Evolutionary conservation across 2,329 filamentous ascomycete species (phyloP).

Genomic region (Ascochyta rabiei): DNA sequence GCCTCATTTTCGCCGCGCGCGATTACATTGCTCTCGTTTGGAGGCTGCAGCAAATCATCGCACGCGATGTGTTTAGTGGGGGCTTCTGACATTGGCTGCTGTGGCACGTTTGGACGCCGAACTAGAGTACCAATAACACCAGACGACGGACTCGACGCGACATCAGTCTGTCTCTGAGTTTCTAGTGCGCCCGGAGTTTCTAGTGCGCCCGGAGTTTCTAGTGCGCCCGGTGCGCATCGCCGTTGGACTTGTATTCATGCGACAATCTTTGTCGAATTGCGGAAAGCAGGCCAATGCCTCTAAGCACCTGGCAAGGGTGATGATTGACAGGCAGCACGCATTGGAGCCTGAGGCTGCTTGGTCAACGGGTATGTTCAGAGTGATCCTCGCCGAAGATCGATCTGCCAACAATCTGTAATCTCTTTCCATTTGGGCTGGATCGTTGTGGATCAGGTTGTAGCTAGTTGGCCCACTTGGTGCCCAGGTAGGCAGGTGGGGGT

Average conservation of each 20-base stretch:
- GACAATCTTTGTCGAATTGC: slow-evolving; percentile 8
- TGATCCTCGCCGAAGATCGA: slow-evolving; percentile 1
- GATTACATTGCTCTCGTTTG: slow-evolving; percentile 2
- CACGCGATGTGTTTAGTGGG: not conserved
- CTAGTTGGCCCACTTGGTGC: not conserved
- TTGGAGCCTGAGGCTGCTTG: not conserved
- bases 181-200: not conserved
- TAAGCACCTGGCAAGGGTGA: not conserved
- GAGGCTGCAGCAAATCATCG: slow-evolving; percentile 2
- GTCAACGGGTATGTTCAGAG: not conserved
- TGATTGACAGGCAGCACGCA: slow-evolving; percentile 3
- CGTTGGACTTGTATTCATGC: slow-evolving; percentile 1
- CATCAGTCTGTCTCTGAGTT: too few relatives aligned
- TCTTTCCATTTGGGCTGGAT: slow-evolving; percentile 6
- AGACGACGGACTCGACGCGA: not conserved
- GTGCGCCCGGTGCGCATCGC: not conserved
- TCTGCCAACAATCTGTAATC: slow-evolving; percentile 3
- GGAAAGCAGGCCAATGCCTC: slow-evolving; percentile 1
- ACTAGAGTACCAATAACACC: slow-evolving; percentile 8
- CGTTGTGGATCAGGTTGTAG: slow-evolving; percentile 3
- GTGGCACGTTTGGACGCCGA: slow-evolving; percentile 9
- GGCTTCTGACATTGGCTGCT: slow-evolving; percentile 7
- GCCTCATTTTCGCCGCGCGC: not conserved
- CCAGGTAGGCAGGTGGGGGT: not conserved
- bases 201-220: too few relatives aligned